Base-by-base conservation (phyloP, 208 protist species). In the Leishmania guyanensis region DNA sequence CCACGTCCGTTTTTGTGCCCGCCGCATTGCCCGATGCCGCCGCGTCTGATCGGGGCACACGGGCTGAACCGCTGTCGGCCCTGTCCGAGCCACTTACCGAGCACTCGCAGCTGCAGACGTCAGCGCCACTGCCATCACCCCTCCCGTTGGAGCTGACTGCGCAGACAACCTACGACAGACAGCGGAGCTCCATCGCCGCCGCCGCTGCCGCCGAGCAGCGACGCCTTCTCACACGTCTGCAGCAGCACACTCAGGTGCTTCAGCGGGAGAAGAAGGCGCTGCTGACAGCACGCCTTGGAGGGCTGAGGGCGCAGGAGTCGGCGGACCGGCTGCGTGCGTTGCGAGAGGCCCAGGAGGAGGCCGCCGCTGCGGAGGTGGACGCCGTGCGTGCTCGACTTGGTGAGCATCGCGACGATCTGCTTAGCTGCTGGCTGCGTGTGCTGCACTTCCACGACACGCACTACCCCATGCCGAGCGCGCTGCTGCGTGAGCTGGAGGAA, bases 171-270 rank as follows among this genome's bases (percentile, higher is more conserved):
- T 78, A 79, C 71, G 82, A 74, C 53, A 50, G 71, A n/a, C 77
- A 85, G 71, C 75, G 70, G 14, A 46, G 65, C 5, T 54, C 73
- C 73, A 85, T 85, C 70, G 73, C 68, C 36, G 70, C 26, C 64
- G 82, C 77, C 16, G 82, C 82, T 33, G 72, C 78, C 0, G 82
- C 82, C 2, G 82, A 85, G 73, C 79, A 86, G 75, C 79, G 60
- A n/a, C 83, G 83, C n/a, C 79, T 86, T 10, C 73, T 85, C 12
- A 65, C 71, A 39, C 82, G 82, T n/a, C 73, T 85, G 8, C 82
- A 79, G 65, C 77, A 82, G 72, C 78, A 75, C 56, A 81, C 77
- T 17, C 36, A 54, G 5, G 51, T 3, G 14, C 78, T 85, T 0
- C 70, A 82, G 58, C 2, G 54, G 58, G 77, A 85, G 64, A 81